Percentiles rank a stretch among this genome's conserved stretches.
These are phyloP conservation scores for Sparassis latifolia DNA, from an alignment of 1,284 basidiomycete species.

Conservation along the genomic window DNA sequence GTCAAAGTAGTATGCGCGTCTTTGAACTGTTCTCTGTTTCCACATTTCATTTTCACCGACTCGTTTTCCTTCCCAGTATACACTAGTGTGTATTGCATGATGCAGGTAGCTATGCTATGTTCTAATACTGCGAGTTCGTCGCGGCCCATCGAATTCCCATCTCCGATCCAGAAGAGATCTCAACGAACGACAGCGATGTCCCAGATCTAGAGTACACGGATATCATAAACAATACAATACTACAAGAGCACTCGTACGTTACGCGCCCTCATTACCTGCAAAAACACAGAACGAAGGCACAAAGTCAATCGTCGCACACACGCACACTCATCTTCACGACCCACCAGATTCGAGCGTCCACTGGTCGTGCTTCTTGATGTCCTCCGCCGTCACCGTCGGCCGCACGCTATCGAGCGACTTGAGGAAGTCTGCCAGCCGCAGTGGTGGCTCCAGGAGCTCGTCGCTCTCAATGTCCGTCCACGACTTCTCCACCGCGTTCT, in stretches of 20 bases:
- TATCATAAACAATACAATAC: not conserved
- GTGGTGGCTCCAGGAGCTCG: constrained; percentile 82
- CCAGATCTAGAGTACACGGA: too few relatives aligned
- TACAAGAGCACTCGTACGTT: constrained; percentile 2
- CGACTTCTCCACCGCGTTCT: constrained; percentile 80
- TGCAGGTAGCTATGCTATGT: too few relatives aligned
- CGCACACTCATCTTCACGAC: constrained; percentile 4
- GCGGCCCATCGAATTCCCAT: too few relatives aligned
- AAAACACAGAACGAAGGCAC: not conserved
- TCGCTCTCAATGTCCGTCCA: constrained; percentile 94
- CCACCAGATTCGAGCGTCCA: constrained; percentile 86
- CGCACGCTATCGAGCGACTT: constrained; percentile 77
- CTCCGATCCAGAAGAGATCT: too few relatives aligned
- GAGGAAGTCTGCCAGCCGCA: constrained; percentile 80
- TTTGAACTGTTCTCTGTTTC: too few relatives aligned
- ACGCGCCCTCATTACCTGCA: constrained; percentile 38
- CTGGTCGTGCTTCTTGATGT: constrained; percentile 86
- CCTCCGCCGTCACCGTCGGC: constrained; percentile 86
- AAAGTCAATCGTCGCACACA: constrained; percentile 5
- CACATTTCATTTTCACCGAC: too few relatives aligned
- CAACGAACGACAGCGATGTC: too few relatives aligned
- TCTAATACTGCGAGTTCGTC: too few relatives aligned
- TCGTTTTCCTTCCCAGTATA: too few relatives aligned
- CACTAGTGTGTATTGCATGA: too few relatives aligned
- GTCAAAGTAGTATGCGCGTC: too few relatives aligned